Base-by-base conservation (phyloP, 1,139 yeast species). In the Kodamaea alishanica region DNA sequence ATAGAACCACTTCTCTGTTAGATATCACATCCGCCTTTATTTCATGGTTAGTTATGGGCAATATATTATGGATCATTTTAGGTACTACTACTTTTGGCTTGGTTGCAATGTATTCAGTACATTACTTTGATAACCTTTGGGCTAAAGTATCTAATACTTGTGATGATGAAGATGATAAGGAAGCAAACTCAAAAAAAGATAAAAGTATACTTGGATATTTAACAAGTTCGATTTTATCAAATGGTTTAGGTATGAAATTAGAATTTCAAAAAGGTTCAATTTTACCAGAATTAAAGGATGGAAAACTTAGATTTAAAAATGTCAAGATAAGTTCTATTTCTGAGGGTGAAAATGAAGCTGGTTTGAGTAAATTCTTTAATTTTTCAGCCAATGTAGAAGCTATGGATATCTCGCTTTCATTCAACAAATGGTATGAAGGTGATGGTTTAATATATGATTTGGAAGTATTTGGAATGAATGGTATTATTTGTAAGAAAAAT, bases 391-490 rank as follows among this genome's bases (percentile, higher is more conserved):
- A 61, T 10, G 66, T 82, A 24, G 77, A 80, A 38, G 70, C 77
- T 11, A 62, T 82, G 45, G 79, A 77, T 45, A 53, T 83, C 30
- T 74, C 84, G 0, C 60, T 84, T 20, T 79, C 85, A 1, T 75
- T 84, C 45, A 69, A 71, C 33, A 84, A 84, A 56, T 84, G 90
- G 90, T 70, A 79, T 36, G 75, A 76, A 43, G 83, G 88, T 0
- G 71, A 73, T 34, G 94, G 94, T 0, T 60, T 84, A 25, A 74
- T 84, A 30, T 67, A 81, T 38, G 80, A 79, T 46, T 60, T 83
- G 33, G 83, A 81, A 40, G 64, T 84, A 1, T 72, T 65, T 38
- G 92, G 92, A 0, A 65, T 82, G 56, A 67, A 65, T 26, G 90
- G 89, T 3, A 65, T 67, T 24, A 59, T 79, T 25, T 54, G 56